Base-by-base conservation (phyloP, 768 basidiomycete genomes). In the Panellus pusillus region DNA sequence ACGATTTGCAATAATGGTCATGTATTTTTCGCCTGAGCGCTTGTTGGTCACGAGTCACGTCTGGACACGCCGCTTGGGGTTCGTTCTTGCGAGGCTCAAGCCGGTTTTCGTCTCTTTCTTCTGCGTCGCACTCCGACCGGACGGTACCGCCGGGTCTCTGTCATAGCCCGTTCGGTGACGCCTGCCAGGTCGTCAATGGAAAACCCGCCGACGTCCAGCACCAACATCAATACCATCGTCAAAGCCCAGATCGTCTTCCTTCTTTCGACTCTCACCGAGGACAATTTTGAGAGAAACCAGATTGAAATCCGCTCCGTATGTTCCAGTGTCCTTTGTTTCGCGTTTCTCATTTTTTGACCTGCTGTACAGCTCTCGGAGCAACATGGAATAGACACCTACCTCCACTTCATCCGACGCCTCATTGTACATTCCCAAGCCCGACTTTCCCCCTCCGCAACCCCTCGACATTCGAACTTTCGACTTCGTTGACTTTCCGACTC, bases 171-270 rank as follows among this genome's bases (percentile, higher is more conserved):
- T 74, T 83, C 82, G 79, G 82, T 83, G 80, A 84, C 83, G 72
- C 80, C 82, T 73, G 79, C 80, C 77, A 85, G 87, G 86, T 84
- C 85, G 81, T 85, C 86, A 76, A 91, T 90, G 89, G 89, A 91
- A 77, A 88, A 82, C 69, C 83, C 87, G 79, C 82, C 87, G 73
- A 86, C 79, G 43, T 61, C 58, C 49, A 65, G 72, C 68, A 85
- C 87, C 69, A 91, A 90, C 71, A 91, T 93, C 67, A 86, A 91
- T 72, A 92, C 89, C 68, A 93, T 93, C 71, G 91, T 93, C 75
- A 91, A 91, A 74, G 90, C 95, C 55, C 95, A 99, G 79, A 95
- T 99, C 68, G 94, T 96, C 62, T 98, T 99, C 74, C 81, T 98
- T 54, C 82, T 99, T 61, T 93, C 92, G 27, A 98, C 93, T 24